phyloP scores from a whole-genome alignment of 495 filamentous ascomycete genomes.

The Penicillium turbatum region DNA sequence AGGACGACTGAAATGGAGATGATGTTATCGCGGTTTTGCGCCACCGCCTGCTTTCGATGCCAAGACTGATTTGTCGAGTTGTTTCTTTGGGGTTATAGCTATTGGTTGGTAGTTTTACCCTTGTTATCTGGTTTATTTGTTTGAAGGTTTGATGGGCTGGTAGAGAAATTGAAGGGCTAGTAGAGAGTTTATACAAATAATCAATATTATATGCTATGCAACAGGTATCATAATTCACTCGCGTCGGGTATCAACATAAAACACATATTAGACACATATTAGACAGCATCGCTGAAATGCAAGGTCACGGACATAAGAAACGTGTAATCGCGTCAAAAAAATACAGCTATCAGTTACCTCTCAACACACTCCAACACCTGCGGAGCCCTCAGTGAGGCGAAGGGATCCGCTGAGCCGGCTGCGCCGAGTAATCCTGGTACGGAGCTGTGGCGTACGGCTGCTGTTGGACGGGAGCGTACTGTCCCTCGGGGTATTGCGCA shows the following conservation, averaged over 20 bases:
- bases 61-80: constrained; percentile 12
- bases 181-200: too few species aligned
- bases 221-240: background rate
- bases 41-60: constrained; percentile 21
- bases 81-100: too few species aligned
- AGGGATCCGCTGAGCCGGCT: background rate
- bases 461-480: constrained; percentile 2
- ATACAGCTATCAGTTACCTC: background rate
- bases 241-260: constrained; percentile 2
- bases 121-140: too few species aligned
- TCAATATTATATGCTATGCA: background rate
- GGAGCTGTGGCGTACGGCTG: background rate
- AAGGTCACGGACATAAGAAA: background rate
- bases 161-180: too few species aligned
- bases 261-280: constrained; percentile 1
- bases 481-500: background rate
- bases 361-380: background rate
- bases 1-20: background rate
- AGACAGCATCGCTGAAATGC: background rate
- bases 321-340: background rate
- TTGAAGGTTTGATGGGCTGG: too few species aligned
- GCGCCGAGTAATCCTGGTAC: background rate
- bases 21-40: constrained; percentile 13
- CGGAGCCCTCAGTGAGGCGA: background rate
- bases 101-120: too few species aligned